Percentiles rank a stretch among this genome's conserved stretches.
Conservation (phyloP, 768 basidiomycete species). For the Lyophyllum semitale region DNA sequence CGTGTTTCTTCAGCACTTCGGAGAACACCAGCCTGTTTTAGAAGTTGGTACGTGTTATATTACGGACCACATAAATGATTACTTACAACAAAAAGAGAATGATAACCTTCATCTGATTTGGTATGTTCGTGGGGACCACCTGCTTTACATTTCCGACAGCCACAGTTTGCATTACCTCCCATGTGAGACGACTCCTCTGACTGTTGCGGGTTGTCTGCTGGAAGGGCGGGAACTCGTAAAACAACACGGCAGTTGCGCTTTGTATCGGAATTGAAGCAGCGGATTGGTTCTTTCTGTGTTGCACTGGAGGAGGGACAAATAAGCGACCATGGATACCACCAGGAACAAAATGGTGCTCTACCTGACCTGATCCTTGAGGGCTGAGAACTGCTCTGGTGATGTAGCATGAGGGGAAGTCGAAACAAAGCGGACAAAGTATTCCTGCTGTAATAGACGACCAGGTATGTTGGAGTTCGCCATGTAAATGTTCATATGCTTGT, state of each 20-base stretch:
- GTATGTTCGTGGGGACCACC: constrained; percentile 29
- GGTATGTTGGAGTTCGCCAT: constrained; percentile 28
- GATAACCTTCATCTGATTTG: constrained; percentile 29
- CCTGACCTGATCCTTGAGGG: constrained; percentile 23
- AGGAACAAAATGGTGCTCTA: not conserved
- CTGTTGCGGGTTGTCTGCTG: constrained; percentile 36
- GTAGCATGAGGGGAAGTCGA: constrained; percentile 27
- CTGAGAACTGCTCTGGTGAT: constrained; percentile 30
- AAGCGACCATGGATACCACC: not conserved
- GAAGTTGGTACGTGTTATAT: not conserved
- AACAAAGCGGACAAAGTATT: constrained; percentile 19
- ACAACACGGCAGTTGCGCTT: constrained; percentile 11
- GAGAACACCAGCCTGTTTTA: constrained; percentile 8
- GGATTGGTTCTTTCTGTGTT: constrained; percentile 2
- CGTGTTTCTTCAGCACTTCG: constrained; percentile 10
- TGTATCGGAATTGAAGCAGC: constrained; percentile 11
- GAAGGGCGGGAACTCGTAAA: constrained; percentile 16
- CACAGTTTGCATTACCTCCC: constrained; percentile 33
- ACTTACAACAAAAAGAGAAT: constrained; percentile 19
- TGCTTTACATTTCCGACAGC: constrained; percentile 33
- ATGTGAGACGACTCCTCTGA: constrained; percentile 33
- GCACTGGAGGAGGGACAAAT: not conserved
- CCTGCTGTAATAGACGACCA: constrained; percentile 28
- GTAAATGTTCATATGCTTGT: constrained; percentile 36
- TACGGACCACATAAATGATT: not conserved